phyloP scores from a whole-genome alignment of 192 early-diverging fungal species.

The Mortierella antarctica region DNA sequence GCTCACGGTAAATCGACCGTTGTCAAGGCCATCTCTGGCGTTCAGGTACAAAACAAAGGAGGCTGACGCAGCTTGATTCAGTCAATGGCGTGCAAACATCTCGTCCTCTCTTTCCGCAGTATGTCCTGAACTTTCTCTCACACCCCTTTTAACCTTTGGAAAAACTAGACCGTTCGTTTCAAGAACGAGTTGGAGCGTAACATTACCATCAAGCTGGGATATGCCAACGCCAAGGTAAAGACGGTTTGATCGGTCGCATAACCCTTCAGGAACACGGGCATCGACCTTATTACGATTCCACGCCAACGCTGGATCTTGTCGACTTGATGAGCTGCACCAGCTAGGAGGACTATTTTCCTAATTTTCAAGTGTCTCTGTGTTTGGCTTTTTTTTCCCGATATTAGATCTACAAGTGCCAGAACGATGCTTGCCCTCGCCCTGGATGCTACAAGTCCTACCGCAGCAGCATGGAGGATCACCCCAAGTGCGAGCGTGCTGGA shows the following conservation, averaged over 20 bases:
- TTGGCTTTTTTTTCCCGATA: not conserved
- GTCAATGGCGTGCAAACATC: too few relatives aligned
- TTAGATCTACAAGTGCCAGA: constrained; percentile 98
- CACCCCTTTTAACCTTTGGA: not conserved
- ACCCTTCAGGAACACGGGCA: too few relatives aligned
- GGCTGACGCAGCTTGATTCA: too few relatives aligned
- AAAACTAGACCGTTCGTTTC: constrained; percentile 87
- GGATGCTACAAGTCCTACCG: constrained; percentile 94
- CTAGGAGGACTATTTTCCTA: too few relatives aligned
- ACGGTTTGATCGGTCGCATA: not conserved
- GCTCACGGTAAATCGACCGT: constrained; percentile 99
- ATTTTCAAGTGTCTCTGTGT: too few relatives aligned
- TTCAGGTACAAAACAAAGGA: constrained; percentile 68
- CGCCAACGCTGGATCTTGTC: too few relatives aligned
- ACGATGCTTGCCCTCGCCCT: constrained; percentile 91
- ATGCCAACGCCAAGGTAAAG: constrained; percentile 95
- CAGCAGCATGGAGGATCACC: constrained; percentile 86
- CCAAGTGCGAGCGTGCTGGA: constrained; percentile 87
- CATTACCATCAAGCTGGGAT: constrained; percentile 99
- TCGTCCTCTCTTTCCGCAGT: too few relatives aligned
- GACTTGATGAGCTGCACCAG: too few relatives aligned
- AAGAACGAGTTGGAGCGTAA: constrained; percentile 98
- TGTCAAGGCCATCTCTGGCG: constrained; percentile 98
- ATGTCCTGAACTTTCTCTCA: not conserved
- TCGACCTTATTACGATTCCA: too few relatives aligned